These are phyloP conservation scores for Auriscalpium orientale DNA, from an alignment of 768 basidiomycete species.

Conservation along the genomic window DNA sequence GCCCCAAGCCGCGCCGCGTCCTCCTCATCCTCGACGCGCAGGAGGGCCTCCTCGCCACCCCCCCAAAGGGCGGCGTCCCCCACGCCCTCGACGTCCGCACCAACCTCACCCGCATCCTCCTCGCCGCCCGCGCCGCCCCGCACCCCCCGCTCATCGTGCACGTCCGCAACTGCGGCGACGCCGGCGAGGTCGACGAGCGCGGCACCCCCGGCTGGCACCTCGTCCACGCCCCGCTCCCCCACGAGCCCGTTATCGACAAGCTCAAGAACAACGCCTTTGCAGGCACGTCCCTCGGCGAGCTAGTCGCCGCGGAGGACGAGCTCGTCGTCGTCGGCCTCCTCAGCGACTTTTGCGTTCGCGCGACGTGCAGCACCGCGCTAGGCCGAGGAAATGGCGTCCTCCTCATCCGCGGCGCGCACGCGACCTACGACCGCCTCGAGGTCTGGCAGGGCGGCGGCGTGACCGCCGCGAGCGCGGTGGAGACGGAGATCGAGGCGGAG, in stretches of 20 bases:
- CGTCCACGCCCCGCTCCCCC: slow-evolving; percentile 39
- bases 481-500: slow-evolving; percentile 56
- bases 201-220: slow-evolving; percentile 54
- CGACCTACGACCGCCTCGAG: slow-evolving; percentile 60
- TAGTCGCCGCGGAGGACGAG: slow-evolving; percentile 48
- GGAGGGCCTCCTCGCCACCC: slow-evolving; percentile 38
- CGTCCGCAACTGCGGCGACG: slow-evolving; percentile 58
- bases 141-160: slow-evolving; percentile 52
- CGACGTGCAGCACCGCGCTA: slow-evolving; percentile 55
- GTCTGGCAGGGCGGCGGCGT: slow-evolving; percentile 49
- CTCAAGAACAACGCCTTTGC: slow-evolving; percentile 42
- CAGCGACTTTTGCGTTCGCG: slow-evolving; percentile 50
- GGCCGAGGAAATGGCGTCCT: slow-evolving; percentile 60
- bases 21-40: slow-evolving; percentile 59
- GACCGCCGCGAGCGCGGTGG: slow-evolving; percentile 44
- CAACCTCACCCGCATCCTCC: slow-evolving; percentile 38
- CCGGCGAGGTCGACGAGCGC: slow-evolving; percentile 53
- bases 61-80: slow-evolving; percentile 42
- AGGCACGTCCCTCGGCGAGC: slow-evolving; percentile 43
- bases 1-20: slow-evolving; percentile 28
- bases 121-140: slow-evolving; percentile 29
- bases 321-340: slow-evolving; percentile 61
- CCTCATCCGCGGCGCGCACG: slow-evolving; percentile 57
- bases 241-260: slow-evolving; percentile 58
- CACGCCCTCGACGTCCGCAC: slow-evolving; percentile 31